phyloP scores from a whole-genome alignment of 495 filamentous ascomycete genomes.

The Lophiostoma macrostomum region DNA sequence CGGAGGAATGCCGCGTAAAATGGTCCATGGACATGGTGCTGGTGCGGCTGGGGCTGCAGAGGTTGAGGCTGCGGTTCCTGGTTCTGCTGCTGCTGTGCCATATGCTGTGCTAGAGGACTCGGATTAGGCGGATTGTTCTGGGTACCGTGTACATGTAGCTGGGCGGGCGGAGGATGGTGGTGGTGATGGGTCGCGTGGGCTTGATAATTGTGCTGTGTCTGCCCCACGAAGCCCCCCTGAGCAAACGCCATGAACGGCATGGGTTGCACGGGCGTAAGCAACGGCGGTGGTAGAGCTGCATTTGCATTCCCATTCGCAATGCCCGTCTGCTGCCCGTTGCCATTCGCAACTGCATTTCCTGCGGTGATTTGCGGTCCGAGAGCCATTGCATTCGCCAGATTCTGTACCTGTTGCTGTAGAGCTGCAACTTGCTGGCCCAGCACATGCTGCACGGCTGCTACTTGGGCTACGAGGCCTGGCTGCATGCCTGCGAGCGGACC shows the following conservation, averaged over 20 bases:
- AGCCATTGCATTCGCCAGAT: too few species aligned
- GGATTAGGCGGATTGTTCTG: slow-evolving; percentile 7
- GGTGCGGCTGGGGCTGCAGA: not conserved
- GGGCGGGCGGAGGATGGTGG: not conserved
- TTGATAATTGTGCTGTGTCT: not conserved
- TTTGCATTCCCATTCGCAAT: too few species aligned
- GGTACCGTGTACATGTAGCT: not conserved
- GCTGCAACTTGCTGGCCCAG: slow-evolving; percentile 8
- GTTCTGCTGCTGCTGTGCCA: slow-evolving; percentile 1
- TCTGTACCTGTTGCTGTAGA: slow-evolving; percentile 12
- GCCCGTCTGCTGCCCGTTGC: too few species aligned
- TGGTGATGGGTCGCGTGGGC: not conserved
- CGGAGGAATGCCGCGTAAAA: slow-evolving; percentile 22
- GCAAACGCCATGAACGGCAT: slow-evolving; percentile 11
- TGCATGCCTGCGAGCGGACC: not conserved
- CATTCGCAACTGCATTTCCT: too few species aligned
- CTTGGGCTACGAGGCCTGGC: not conserved
- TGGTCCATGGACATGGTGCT: not conserved
- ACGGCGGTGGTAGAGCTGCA: too few species aligned
- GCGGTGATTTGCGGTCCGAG: too few species aligned
- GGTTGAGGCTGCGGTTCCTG: slow-evolving; percentile 2
- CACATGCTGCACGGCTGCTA: slow-evolving; percentile 10
- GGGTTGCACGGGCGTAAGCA: not conserved
- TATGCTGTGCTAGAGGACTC: not conserved
- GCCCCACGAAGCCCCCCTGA: not conserved